phyloP scores from a whole-genome alignment of 371 early-diverging fungal genomes.

The Mortierella sp. region DNA sequence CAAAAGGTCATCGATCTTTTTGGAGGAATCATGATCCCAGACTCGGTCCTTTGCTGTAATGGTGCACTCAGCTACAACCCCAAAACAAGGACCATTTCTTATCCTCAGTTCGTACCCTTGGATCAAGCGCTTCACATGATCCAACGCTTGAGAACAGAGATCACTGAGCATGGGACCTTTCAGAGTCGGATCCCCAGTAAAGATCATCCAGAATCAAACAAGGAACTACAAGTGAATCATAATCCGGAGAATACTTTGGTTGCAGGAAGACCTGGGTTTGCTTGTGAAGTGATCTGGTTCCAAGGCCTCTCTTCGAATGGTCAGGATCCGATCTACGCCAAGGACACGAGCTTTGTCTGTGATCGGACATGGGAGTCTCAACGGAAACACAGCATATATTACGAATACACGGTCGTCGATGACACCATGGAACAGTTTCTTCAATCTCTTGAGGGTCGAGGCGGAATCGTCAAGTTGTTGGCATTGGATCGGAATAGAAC shows the following conservation, averaged over 20 bases:
- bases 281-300: conserved; percentile 45
- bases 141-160: conserved; percentile 13
- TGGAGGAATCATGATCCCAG: conserved; percentile 35
- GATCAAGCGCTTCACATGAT: conserved; percentile 22
- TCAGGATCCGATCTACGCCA: conserved; percentile 13
- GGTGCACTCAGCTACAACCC: conserved; percentile 51
- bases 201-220: not conserved
- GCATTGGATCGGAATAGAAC: conserved; percentile 42
- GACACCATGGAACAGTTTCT: conserved; percentile 36
- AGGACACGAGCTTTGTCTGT: conserved; percentile 44
- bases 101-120: conserved; percentile 41
- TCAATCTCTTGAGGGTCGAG: conserved; percentile 13
- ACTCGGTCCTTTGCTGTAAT: conserved; percentile 49
- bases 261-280: conserved; percentile 39
- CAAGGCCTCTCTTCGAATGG: not conserved
- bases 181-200: conserved; percentile 1
- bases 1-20: conserved; percentile 49
- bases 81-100: conserved; percentile 19
- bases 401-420: conserved; percentile 25
- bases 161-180: not conserved
- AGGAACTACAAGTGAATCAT: not conserved
- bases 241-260: conserved; percentile 1
- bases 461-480: conserved; percentile 44
- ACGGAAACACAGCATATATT: conserved; percentile 35
- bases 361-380: conserved; percentile 37